These are phyloP conservation scores for Tylopilus balloui DNA, from an alignment of 768 basidiomycete species.

Conservation along the genomic window DNA sequence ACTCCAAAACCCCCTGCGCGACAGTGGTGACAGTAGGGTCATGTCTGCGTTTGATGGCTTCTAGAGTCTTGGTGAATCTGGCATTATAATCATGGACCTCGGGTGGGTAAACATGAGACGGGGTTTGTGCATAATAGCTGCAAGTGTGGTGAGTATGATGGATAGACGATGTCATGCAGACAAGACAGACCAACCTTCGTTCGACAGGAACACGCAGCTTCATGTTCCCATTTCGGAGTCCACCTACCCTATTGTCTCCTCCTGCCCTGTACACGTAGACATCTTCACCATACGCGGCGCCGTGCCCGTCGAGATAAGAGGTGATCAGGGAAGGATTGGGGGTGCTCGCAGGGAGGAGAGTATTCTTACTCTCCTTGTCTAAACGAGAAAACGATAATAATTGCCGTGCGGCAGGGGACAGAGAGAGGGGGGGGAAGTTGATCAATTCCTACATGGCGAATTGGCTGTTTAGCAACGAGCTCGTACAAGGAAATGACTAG, in stretches of 20 bases:
- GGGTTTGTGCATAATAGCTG: conserved; percentile 84
- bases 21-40: conserved; percentile 98
- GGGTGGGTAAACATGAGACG: conserved; percentile 75
- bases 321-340: conserved; percentile 72
- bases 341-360: conserved; percentile 61
- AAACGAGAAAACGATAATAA: conserved; percentile 53
- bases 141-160: conserved; percentile 1
- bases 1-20: conserved; percentile 93
- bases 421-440: conserved; percentile 71
- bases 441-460: conserved; percentile 69
- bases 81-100: conserved; percentile 92
- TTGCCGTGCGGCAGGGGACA: conserved; percentile 64
- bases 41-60: conserved; percentile 89
- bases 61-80: conserved; percentile 80
- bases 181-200: conserved; percentile 50
- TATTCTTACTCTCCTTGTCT: conserved; percentile 31
- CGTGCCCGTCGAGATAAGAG: conserved; percentile 31
- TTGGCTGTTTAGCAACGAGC: neutral
- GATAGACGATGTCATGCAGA: neutral
- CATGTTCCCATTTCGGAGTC: conserved; percentile 49
- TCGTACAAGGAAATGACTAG: neutral
- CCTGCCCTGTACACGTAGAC: conserved; percentile 1
- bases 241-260: conserved; percentile 17
- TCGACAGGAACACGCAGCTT: conserved; percentile 81
- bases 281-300: conserved; percentile 11